These are phyloP conservation scores for Prunus padus DNA, from an alignment of 306 rosid genomes.

Conservation along the genomic window DNA sequence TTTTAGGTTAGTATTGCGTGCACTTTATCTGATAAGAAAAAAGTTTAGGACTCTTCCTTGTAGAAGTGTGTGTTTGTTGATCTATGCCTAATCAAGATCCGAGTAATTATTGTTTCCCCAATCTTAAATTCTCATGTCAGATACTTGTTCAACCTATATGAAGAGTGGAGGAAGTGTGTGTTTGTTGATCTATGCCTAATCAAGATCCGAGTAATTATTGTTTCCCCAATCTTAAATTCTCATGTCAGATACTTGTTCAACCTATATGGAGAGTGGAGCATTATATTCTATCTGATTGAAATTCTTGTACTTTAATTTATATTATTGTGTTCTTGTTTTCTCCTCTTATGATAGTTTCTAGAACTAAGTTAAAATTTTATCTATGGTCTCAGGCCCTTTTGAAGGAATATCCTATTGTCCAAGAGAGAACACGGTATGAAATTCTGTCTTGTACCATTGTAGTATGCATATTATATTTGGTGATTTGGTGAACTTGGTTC, in stretches of 20 bases:
- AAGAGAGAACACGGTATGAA: constrained; percentile 60
- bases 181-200: background rate
- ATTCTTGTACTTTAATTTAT: background rate
- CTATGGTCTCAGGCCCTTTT: constrained; percentile 62
- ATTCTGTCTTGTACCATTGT: constrained; percentile 17
- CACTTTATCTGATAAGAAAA: background rate
- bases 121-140: background rate
- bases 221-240: background rate
- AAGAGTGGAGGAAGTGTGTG: background rate
- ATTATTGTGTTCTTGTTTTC: background rate
- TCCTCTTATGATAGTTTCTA: constrained; percentile 10
- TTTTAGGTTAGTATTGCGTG: constrained; percentile 57
- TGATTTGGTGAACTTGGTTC: background rate
- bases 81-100: background rate
- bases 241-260: background rate
- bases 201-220: background rate
- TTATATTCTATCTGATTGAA: background rate
- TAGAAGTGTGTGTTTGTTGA: background rate
- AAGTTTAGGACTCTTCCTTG: too few species aligned
- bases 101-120: background rate
- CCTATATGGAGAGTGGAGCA: background rate
- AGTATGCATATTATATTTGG: background rate
- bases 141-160: background rate
- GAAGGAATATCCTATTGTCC: constrained; percentile 83
- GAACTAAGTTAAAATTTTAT: constrained; percentile 12